Percentiles rank a stretch among this genome's conserved stretches.
Evolutionary conservation across 805 yeast species (phyloP).

Genomic region (Starmerella stellata): DNA sequence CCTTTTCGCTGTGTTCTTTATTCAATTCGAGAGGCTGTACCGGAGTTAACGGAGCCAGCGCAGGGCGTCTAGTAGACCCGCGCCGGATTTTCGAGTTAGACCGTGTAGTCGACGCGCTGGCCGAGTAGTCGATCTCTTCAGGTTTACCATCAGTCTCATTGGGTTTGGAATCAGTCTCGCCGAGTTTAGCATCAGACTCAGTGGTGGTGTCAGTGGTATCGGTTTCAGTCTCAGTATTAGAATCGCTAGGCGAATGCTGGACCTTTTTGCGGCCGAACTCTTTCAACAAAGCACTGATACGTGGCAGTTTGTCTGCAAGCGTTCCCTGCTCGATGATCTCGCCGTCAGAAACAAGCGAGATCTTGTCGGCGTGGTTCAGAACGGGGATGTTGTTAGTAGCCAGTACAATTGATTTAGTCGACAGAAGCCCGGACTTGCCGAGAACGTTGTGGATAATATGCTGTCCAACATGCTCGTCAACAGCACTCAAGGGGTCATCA

Average conservation of each 20-base stretch:
- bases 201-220: background rate
- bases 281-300: conserved; percentile 9
- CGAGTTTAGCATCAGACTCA: background rate
- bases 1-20: conserved; percentile 76
- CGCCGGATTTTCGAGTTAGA: conserved; percentile 7
- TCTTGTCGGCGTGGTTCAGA: conserved; percentile 50
- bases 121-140: background rate
- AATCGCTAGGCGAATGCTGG: background rate
- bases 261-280: conserved; percentile 14
- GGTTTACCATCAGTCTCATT: conserved; percentile 1
- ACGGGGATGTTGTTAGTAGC: conserved; percentile 81
- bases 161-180: too few species aligned
- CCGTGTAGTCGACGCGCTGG: background rate
- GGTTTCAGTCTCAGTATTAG: background rate
- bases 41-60: conserved; percentile 36
- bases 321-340: conserved; percentile 25
- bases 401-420: conserved; percentile 53
- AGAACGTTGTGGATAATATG: conserved; percentile 60
- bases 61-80: conserved; percentile 35
- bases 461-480: conserved; percentile 72
- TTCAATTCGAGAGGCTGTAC: conserved; percentile 19
- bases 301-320: conserved; percentile 10
- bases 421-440: conserved; percentile 62
- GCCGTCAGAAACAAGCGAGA: conserved; percentile 46
- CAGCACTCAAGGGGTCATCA: conserved; percentile 72